Evolutionary conservation across 106 monocot genomes (phyloP).

Genomic region (Apostasia shenzhenica): DNA sequence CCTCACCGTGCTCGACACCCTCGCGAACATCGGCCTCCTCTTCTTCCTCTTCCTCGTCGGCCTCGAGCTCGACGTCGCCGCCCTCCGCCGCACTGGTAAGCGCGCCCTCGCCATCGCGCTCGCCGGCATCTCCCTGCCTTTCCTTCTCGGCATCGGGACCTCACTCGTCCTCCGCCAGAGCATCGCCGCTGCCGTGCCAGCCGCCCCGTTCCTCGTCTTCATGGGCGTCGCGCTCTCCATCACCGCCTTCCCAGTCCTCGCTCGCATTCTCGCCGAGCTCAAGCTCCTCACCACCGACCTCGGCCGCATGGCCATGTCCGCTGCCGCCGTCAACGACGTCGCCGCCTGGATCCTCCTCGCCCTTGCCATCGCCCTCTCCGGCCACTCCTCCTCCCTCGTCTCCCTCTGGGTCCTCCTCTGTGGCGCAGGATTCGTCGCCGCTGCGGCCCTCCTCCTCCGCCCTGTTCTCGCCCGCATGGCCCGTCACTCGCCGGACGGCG

Average conservation of each 20-base stretch:
- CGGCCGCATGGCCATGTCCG: constrained; percentile 38
- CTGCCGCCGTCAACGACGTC: constrained; percentile 44
- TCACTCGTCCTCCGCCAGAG: constrained; percentile 27
- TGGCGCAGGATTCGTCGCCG: constrained; percentile 7
- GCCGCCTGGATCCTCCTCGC: constrained; percentile 44
- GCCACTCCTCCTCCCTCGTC: not conserved
- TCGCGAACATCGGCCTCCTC: constrained; percentile 52
- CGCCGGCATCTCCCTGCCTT: constrained; percentile 41
- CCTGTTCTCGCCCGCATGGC: constrained; percentile 26
- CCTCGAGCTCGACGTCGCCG: constrained; percentile 36
- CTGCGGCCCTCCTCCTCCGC: constrained; percentile 5
- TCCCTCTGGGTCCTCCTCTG: constrained; percentile 22
- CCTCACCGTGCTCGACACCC: constrained; percentile 31
- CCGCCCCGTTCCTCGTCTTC: constrained; percentile 14
- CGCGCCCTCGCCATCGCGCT: constrained; percentile 30
- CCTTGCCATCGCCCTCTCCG: constrained; percentile 41
- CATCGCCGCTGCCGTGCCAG: constrained; percentile 10
- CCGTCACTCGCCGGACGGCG: constrained; percentile 12
- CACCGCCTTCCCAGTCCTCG: constrained; percentile 18
- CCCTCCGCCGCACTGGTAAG: constrained; percentile 38
- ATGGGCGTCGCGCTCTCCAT: constrained; percentile 18
- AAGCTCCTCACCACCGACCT: constrained; percentile 22
- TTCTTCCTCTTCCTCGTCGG: constrained; percentile 61
- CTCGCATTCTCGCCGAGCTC: constrained; percentile 17
- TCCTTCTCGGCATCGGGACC: constrained; percentile 27